Conservation (phyloP, 768 basidiomycete genomes). For the Termitomyces sp. region DNA sequence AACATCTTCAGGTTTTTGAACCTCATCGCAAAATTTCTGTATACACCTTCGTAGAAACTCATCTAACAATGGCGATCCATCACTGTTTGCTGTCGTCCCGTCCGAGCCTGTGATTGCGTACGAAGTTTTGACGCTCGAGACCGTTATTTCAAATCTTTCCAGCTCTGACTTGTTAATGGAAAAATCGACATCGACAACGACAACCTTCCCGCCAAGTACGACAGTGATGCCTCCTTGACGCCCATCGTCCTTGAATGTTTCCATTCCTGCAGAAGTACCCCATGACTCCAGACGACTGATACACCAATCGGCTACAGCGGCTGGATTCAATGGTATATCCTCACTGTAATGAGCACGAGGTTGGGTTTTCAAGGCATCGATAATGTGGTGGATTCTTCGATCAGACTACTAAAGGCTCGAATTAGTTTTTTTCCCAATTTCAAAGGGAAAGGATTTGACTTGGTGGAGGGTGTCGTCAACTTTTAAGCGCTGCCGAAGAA, state of each 20-base stretch:
- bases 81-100: slow-evolving; percentile 33
- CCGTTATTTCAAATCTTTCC: slow-evolving; percentile 31
- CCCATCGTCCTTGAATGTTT: slow-evolving; percentile 62
- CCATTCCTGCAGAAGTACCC: slow-evolving; percentile 66
- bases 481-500: slow-evolving; percentile 57
- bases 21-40: slow-evolving; percentile 53
- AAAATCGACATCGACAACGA: slow-evolving; percentile 75
- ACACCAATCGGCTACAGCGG: slow-evolving; percentile 49
- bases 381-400: slow-evolving; percentile 45
- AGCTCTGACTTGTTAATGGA: slow-evolving; percentile 35
- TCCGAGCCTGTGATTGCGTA: slow-evolving; percentile 54
- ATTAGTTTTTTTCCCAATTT: slow-evolving; percentile 1
- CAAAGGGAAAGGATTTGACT: slow-evolving; percentile 31
- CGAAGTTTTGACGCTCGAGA: slow-evolving; percentile 64
- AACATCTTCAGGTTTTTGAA: slow-evolving; percentile 46
- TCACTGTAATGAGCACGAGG: slow-evolving; percentile 52
- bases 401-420: slow-evolving; percentile 38
- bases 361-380: slow-evolving; percentile 42
- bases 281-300: slow-evolving; percentile 54
- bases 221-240: slow-evolving; percentile 48
- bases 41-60: slow-evolving; percentile 55
- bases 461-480: slow-evolving; percentile 47
- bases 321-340: slow-evolving; percentile 51
- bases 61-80: slow-evolving; percentile 55
- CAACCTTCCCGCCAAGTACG: slow-evolving; percentile 72